Percentiles rank a stretch among this genome's conserved stretches.
These are phyloP conservation scores for Baudoinia panamericana DNA, from an alignment of 495 filamentous ascomycete genomes.

Conservation along the genomic window DNA sequence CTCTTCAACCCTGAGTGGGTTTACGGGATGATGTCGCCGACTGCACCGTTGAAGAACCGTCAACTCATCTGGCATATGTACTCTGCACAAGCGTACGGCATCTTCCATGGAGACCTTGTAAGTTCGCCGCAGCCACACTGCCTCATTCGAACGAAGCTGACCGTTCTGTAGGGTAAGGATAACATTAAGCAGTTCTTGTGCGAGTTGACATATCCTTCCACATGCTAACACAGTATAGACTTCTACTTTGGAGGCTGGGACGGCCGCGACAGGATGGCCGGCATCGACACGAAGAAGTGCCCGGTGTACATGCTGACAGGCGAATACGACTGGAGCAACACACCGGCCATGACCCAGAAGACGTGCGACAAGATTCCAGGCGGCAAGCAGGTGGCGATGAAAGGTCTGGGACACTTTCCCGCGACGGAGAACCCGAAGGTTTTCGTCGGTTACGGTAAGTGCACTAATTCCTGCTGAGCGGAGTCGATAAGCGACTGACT, in stretches of 20 bases:
- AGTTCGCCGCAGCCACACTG: too few relatives aligned
- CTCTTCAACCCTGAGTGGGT: conserved; percentile 35
- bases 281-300: conserved; percentile 32
- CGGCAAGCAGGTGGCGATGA: conserved; percentile 30
- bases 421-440: conserved; percentile 29
- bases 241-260: conserved; percentile 36
- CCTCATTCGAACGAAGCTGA: too few relatives aligned
- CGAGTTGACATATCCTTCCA: too few relatives aligned
- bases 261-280: conserved; percentile 26
- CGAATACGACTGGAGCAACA: conserved; percentile 35
- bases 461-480: background rate
- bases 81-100: conserved; percentile 32
- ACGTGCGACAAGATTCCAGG: conserved; percentile 33
- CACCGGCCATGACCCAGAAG: conserved; percentile 29
- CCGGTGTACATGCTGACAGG: conserved; percentile 35
- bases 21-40: conserved; percentile 33
- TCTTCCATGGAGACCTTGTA: conserved; percentile 34
- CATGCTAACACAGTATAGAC: too few relatives aligned
- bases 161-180: too few relatives aligned
- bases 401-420: conserved; percentile 29
- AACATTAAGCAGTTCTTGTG: too few relatives aligned
- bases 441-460: conserved; percentile 22
- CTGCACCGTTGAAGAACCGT: conserved; percentile 27
- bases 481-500: conserved; percentile 1
- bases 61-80: conserved; percentile 34